Conservation (phyloP, 2,329 filamentous ascomycete genomes). For the Ascochyta lentis region DNA sequence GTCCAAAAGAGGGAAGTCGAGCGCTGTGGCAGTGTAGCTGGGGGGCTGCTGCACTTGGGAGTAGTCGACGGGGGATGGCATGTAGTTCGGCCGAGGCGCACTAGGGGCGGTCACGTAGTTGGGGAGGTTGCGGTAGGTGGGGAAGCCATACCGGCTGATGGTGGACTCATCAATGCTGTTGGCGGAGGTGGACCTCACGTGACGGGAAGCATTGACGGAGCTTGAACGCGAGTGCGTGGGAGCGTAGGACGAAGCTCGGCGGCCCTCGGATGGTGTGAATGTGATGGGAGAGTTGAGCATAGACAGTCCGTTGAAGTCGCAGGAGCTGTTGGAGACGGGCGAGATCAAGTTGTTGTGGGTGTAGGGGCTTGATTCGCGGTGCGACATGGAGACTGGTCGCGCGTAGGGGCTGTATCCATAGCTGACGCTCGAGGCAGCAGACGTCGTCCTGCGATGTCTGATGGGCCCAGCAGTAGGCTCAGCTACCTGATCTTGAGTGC, state of each 20-base stretch:
- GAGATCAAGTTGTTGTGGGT: slow-evolving; percentile 55
- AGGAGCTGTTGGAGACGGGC: slow-evolving; percentile 53
- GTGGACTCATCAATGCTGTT: slow-evolving; percentile 71
- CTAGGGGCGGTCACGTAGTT: slow-evolving; percentile 57
- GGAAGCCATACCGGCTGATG: slow-evolving; percentile 76
- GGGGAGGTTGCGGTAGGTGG: slow-evolving; percentile 81
- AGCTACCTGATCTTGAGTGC: slow-evolving; percentile 80
- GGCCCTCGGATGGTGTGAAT: slow-evolving; percentile 48
- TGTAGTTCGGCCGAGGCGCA: slow-evolving; percentile 43
- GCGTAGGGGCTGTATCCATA: slow-evolving; percentile 59
- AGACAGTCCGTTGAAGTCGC: slow-evolving; percentile 48
- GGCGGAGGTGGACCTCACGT: slow-evolving; percentile 67
- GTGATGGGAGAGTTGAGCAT: slow-evolving; percentile 70
- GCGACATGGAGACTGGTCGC: slow-evolving; percentile 53
- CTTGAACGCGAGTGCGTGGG: slow-evolving; percentile 61
- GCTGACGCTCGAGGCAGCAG: slow-evolving; percentile 50
- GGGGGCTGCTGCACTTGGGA: slow-evolving; percentile 43
- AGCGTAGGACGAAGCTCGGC: slow-evolving; percentile 45
- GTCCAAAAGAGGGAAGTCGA: slow-evolving; percentile 46
- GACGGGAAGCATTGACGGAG: slow-evolving; percentile 61
- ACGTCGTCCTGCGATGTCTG: slow-evolving; percentile 64
- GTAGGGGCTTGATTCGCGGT: slow-evolving; percentile 55
- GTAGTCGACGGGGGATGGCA: slow-evolving; percentile 48
- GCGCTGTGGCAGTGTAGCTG: slow-evolving; percentile 39
- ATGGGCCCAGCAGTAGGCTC: slow-evolving; percentile 63